Conservation (phyloP, 2,329 filamentous ascomycete genomes). For the Escovopsis sp. region DNA sequence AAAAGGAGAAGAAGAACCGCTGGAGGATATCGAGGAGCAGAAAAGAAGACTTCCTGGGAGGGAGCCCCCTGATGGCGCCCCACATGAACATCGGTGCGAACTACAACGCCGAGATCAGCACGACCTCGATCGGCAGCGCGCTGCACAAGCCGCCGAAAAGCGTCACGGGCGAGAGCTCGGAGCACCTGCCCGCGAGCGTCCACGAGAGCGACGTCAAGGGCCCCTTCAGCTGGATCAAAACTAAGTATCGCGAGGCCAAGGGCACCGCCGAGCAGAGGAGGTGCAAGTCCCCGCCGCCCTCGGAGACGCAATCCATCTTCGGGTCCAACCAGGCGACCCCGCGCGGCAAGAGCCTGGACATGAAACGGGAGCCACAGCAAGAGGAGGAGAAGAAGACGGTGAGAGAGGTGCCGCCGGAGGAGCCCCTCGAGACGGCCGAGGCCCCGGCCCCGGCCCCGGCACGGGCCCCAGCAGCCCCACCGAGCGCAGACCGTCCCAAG, state of each 20-base stretch:
- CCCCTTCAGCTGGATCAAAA: constrained; percentile 43
- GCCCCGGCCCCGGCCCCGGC: background rate
- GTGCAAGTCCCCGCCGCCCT: constrained; percentile 39
- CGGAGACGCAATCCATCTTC: constrained; percentile 14
- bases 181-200: constrained; percentile 24
- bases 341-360: constrained; percentile 34
- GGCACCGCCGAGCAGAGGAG: constrained; percentile 40
- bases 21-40: constrained; percentile 55
- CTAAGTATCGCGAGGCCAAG: constrained; percentile 45
- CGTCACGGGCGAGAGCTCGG: constrained; percentile 36
- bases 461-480: background rate
- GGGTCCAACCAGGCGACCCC: constrained; percentile 18
- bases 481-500: background rate
- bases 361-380: constrained; percentile 22
- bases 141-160: constrained; percentile 33
- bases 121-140: constrained; percentile 52
- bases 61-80: constrained; percentile 25
- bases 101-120: constrained; percentile 48
- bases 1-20: constrained; percentile 55
- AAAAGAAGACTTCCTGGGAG: constrained; percentile 39
- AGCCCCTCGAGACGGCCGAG: background rate
- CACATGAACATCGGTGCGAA: constrained; percentile 42
- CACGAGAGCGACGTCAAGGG: constrained; percentile 33
- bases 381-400: constrained; percentile 3
- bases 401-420: constrained; percentile 1